Conservation (phyloP, 2,329 filamentous ascomycete genomes). For the Pseudogymnoascus sp. region DNA sequence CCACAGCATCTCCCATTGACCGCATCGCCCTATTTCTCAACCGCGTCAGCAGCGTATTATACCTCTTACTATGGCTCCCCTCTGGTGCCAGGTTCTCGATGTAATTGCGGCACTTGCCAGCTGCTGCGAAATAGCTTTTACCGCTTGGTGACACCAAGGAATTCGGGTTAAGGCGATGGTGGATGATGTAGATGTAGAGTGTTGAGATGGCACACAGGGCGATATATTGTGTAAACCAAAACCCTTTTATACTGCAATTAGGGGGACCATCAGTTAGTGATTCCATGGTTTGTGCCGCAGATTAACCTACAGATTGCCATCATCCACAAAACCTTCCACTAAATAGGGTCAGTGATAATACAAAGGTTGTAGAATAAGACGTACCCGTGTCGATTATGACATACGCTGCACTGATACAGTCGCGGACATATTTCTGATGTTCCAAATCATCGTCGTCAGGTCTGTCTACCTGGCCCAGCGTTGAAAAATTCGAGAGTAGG, state of each 20-base stretch:
- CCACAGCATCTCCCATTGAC: not conserved
- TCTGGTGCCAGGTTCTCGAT: not conserved
- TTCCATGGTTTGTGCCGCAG: conserved; percentile 32
- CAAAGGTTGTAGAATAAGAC: conserved; percentile 18
- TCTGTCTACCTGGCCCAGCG: conserved; percentile 24
- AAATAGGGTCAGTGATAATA: not conserved
- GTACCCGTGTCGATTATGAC: conserved; percentile 38
- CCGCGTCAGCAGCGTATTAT: not conserved
- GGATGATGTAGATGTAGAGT: conserved; percentile 48
- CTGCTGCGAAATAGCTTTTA: conserved; percentile 13
- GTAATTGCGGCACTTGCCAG: conserved; percentile 12
- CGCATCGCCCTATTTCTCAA: not conserved
- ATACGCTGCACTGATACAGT: conserved; percentile 43
- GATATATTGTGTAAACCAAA: conserved; percentile 49
- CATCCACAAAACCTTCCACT: not conserved
- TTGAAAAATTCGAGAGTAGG: conserved; percentile 39
- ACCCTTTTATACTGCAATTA: conserved; percentile 33
- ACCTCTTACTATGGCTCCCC: not conserved
- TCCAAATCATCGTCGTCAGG: conserved; percentile 23
- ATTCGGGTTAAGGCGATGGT: conserved; percentile 25
- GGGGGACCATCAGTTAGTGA: not conserved
- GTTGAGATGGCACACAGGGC: conserved; percentile 49
- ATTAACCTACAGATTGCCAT: conserved; percentile 29
- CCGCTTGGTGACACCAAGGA: not conserved
- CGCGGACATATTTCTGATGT: conserved; percentile 30